Evolutionary conservation across 306 rosid genomes (phyloP).

Genomic region (Sesbania bispinosa): DNA sequence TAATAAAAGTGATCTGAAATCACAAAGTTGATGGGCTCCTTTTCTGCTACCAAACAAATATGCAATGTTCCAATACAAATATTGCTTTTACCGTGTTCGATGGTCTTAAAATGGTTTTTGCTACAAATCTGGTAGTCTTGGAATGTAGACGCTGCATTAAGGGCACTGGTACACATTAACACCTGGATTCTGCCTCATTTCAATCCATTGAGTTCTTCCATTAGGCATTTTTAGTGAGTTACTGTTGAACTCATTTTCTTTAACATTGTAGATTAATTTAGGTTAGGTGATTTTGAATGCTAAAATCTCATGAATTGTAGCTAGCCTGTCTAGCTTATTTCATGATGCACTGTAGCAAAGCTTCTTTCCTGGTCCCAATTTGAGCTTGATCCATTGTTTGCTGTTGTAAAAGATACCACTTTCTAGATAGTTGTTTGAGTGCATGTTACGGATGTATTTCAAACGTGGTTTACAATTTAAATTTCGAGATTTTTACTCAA

Average conservation of each 20-base stretch:
- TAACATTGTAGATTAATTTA: slow-evolving; percentile 32
- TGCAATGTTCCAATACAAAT: slow-evolving; percentile 20
- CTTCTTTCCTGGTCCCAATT: not conserved
- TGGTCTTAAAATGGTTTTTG: slow-evolving; percentile 21
- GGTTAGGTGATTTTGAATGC: slow-evolving; percentile 31
- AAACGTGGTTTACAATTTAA: no score
- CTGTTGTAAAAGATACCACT: slow-evolving; percentile 27
- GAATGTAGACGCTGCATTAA: slow-evolving; percentile 7
- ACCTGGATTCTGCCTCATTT: slow-evolving; percentile 15
- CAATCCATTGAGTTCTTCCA: slow-evolving; percentile 14
- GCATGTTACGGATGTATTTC: slow-evolving; percentile 7
- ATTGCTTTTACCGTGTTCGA: slow-evolving; percentile 20
- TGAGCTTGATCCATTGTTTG: slow-evolving; percentile 13
- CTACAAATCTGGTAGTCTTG: slow-evolving; percentile 21
- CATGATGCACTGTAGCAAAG: not conserved
- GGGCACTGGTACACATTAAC: slow-evolving; percentile 19
- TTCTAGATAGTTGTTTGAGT: slow-evolving; percentile 3
- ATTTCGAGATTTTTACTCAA: no score
- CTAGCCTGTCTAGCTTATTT: slow-evolving; percentile 3
- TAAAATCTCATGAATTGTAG: slow-evolving; percentile 13
- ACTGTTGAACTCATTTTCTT: slow-evolving; percentile 27
- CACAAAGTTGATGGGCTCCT: slow-evolving; percentile 19
- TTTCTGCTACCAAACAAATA: not conserved
- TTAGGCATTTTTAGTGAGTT: slow-evolving; percentile 20
- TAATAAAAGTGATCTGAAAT: slow-evolving; percentile 31